Evolutionary conservation across 2,329 filamentous ascomycete genomes (phyloP).

Genomic region (Emmonsiellopsis sp.): DNA sequence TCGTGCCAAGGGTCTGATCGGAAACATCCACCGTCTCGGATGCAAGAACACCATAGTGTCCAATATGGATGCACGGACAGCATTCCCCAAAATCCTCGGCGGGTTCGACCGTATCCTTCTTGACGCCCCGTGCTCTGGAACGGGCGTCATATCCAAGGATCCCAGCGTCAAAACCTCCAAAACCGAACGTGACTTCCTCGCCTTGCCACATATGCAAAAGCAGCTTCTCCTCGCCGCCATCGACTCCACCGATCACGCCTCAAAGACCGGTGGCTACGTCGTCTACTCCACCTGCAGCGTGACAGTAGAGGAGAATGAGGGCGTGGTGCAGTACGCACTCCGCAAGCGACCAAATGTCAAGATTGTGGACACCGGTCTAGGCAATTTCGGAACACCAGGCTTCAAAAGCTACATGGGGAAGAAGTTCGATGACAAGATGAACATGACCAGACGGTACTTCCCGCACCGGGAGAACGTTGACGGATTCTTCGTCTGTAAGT

Average conservation of each 20-base stretch:
- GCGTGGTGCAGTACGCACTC: constrained; percentile 87
- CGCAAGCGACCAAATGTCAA: constrained; percentile 86
- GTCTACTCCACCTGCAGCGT: constrained; percentile 97
- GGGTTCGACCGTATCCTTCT: constrained; percentile 92
- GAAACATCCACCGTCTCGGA: constrained; percentile 91
- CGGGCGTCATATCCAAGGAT: constrained; percentile 95
- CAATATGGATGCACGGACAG: constrained; percentile 78
- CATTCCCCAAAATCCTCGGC: constrained; percentile 89
- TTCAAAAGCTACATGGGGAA: constrained; percentile 89
- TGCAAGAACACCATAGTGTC: constrained; percentile 91
- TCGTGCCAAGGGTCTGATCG: constrained; percentile 92
- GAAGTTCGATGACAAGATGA: constrained; percentile 77
- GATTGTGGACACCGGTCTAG: constrained; percentile 80
- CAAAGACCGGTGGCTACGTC: constrained; percentile 87
- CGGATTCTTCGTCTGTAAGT: constrained; percentile 96
- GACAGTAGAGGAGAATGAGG: constrained; percentile 87
- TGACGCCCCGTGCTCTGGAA: constrained; percentile 92
- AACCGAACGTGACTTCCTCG: constrained; percentile 87
- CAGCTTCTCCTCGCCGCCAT: constrained; percentile 88
- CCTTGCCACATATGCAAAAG: constrained; percentile 88
- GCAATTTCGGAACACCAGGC: constrained; percentile 78
- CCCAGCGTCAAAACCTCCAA: constrained; percentile 97
- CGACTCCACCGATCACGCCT: constrained; percentile 83
- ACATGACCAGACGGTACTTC: constrained; percentile 76
- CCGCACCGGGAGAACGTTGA: constrained; percentile 91